Evolutionary conservation across 2,329 filamentous ascomycete genomes (phyloP).

Genomic region (Lasiodiplodia hormozganensis): DNA sequence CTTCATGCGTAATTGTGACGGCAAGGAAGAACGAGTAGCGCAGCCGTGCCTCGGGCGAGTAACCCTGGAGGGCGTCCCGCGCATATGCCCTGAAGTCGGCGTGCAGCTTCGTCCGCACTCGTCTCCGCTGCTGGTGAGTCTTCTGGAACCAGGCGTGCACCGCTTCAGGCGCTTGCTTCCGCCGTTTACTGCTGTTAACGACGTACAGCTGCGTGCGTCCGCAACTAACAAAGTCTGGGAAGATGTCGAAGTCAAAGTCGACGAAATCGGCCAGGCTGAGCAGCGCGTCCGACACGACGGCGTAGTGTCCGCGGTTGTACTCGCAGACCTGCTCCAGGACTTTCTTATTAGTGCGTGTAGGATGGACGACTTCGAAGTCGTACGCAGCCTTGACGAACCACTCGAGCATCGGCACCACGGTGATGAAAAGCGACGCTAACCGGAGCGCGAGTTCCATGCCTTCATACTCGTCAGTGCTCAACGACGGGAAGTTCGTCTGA

Average conservation of each 20-base stretch:
- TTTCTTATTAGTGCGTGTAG: not conserved
- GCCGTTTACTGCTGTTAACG: not conserved
- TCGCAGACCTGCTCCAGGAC: not conserved
- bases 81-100: not conserved
- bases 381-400: constrained; percentile 28
- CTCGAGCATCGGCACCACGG: constrained; percentile 6
- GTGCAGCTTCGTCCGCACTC: not conserved
- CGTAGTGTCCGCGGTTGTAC: not conserved
- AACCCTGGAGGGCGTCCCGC: not conserved
- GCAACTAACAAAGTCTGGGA: not conserved
- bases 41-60: constrained; percentile 31
- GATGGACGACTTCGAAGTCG: not conserved
- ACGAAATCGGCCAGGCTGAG: constrained; percentile 8
- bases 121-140: not conserved
- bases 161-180: too few species aligned
- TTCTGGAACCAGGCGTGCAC: not conserved
- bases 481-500: constrained; percentile 9
- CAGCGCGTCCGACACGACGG: not conserved
- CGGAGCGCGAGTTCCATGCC: constrained; percentile 6
- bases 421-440: constrained; percentile 20
- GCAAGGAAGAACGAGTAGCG: constrained; percentile 46
- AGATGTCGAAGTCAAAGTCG: constrained; percentile 14
- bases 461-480: constrained; percentile 13
- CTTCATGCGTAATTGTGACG: constrained; percentile 42
- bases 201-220: not conserved